Base-by-base conservation (phyloP, 1,284 basidiomycete genomes). In the Pseudozyma flocculosa region DNA sequence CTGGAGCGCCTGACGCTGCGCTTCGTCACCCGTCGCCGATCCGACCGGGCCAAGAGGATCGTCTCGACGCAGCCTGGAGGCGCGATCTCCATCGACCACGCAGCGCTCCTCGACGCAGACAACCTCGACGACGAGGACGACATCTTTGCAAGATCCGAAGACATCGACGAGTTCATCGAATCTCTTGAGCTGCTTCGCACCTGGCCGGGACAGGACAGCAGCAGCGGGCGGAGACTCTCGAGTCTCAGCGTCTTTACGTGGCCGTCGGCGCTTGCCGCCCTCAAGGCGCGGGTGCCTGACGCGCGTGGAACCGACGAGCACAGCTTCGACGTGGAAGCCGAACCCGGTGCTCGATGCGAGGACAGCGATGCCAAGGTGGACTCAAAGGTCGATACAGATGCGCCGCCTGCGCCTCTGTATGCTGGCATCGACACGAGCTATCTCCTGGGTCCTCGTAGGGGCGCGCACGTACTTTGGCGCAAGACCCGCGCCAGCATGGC, bases 161-260 rank as follows among this genome's bases (percentile, higher is more conserved):
- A 65, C 29, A 53, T 65, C 54, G 54, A 60, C 3, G 57, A 65
- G 9, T 65, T 65, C 17, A 57, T 65, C 42, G 57, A 54, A 1
- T 57, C 62, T 1, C 10, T 65, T 9, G 45, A 52, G 4, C 21
- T 61, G 22, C 29, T 65, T 2, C 18, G 48, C 22, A 46, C 34
- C 5, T 65, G 62, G 62, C 62, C 62, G 7, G 51, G 40, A 0
- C 51, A 50, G 0, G 62, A 65, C 26, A 34, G 17, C 19, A 32
- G 51, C 21, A n/a, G 45, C 43, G 62, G 62, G 2, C 43, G 48
- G 21, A 30, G 13, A 21, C 14, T 65, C 26, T n/a, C 44, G n/a
- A 34, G 56, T 18, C 56, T 65, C 43, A 54, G 40, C 7, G 62
- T 65, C 13, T 57, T 23, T 32, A 58, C 62, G 2, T 65, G 62